Evolutionary conservation across 352 stramenopile genomes (phyloP), one percentile per base, ranked within the genome.

Genomic region (Pythium phragmitis): DNA sequence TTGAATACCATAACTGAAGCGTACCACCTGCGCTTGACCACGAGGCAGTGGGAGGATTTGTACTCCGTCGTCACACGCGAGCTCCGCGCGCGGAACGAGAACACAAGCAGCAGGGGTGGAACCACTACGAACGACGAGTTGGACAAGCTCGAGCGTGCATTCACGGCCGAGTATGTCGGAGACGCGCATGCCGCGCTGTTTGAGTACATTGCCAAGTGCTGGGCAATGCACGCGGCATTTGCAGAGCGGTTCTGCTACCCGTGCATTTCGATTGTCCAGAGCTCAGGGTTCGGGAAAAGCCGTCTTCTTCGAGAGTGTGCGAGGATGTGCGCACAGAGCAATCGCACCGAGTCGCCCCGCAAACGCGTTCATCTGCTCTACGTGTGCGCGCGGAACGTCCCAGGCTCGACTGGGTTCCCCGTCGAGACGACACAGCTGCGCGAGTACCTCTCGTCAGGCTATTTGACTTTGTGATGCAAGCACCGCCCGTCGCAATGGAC

Each of bases 221-320:
- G 48, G 45, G 9, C 2, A 1, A 16, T 0, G 0, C 45, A 47
- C 30, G n/a, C n/a, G 3, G 16, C 3, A 5, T 1, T 37, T 7
- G 5, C 6, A 2, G 14, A 19, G 7, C 5, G 13, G 0, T 43
- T 16, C n/a, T 19, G 23, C 2, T 65, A 48, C 51, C 60, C 60
- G 4, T 67, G 30, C 60, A 26, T 53, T 23, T n/a, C 42, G 1
- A 49, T 67, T 3, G 60, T 60, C 30, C 60, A 67, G 43, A 67
- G 60, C 41, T 60, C 60, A 0, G 60, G 60, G 2, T 67, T 67
- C 37, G 51, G 60, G 41, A 67, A 67, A 42, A 60, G 60, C 26
- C 60, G 59, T 17, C 59, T 66, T 2, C n/a, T 59, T 21, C 14
- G 33, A 2, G 49, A 66, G 50, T 19, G 37, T 2, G 59, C 59